A percentile compares a stretch with the other conserved stretches of the same genome.
These are phyloP conservation scores for Fraxinus floribunda DNA, from an alignment of 305 asterid species.

Conservation along the genomic window DNA sequence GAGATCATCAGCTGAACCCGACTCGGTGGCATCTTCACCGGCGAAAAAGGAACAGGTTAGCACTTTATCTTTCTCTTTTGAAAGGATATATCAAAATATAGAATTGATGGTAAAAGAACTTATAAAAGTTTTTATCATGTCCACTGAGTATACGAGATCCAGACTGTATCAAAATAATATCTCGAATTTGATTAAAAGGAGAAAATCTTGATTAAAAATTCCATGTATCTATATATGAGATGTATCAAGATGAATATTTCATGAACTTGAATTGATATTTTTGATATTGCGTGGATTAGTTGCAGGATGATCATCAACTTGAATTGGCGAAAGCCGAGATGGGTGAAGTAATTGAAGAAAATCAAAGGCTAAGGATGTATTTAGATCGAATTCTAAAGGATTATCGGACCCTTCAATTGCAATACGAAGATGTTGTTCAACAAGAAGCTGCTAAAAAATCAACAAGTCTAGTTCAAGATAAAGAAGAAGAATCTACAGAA, in stretches of 20 bases:
- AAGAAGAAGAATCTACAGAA: conserved; percentile 31
- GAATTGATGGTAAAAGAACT: no score
- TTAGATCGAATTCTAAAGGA: conserved; percentile 62
- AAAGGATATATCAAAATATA: conserved; percentile 23
- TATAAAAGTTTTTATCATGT: no score
- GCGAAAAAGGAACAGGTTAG: conserved; percentile 41
- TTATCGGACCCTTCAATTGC: conserved; percentile 66
- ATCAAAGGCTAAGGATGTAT: conserved; percentile 58
- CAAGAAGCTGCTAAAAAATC: conserved; percentile 34
- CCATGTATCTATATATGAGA: not conserved
- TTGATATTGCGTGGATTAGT: not conserved
- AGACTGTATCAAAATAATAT: conserved; percentile 21
- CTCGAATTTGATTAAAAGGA: not conserved
- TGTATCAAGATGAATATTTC: not conserved
- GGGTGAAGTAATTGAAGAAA: conserved; percentile 74
- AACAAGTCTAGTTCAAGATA: conserved; percentile 14
- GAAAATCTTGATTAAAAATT: not conserved
- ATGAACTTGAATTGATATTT: not conserved
- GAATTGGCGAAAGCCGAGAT: conserved; percentile 71
- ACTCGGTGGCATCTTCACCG: conserved; percentile 43
- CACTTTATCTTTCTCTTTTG: not conserved
- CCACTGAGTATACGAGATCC: no score
- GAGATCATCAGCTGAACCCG: conserved; percentile 47
- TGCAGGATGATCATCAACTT: conserved; percentile 49
- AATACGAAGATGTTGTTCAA: conserved; percentile 49